Evolutionary conservation across 768 basidiomycete genomes (phyloP).

Genomic region (Trametes cubensis): DNA sequence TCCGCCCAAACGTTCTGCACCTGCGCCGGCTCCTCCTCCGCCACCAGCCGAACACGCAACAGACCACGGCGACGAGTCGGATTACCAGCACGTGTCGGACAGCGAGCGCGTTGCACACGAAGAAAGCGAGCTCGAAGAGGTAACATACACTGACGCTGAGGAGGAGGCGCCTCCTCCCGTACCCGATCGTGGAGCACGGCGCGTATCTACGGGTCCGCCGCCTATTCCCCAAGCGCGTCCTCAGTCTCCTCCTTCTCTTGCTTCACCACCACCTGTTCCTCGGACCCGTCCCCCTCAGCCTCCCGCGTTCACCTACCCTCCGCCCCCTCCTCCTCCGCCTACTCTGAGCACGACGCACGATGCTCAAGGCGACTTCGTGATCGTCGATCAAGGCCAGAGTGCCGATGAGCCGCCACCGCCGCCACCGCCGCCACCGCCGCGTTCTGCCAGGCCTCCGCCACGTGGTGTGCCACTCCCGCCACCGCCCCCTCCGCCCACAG

Average conservation of each 20-base stretch:
- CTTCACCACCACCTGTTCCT: slow-evolving; percentile 32
- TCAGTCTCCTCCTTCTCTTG: slow-evolving; percentile 25
- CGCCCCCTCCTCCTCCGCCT: slow-evolving; percentile 29
- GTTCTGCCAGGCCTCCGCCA: slow-evolving; percentile 34
- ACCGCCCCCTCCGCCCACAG: slow-evolving; percentile 42
- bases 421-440: slow-evolving; percentile 51
- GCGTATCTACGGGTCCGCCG: slow-evolving; percentile 27
- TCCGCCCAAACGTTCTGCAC: slow-evolving; percentile 25
- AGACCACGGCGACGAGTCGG: slow-evolving; percentile 49
- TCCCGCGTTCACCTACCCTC: slow-evolving; percentile 23
- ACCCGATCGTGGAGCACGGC: slow-evolving; percentile 48
- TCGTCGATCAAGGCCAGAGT: slow-evolving; percentile 34
- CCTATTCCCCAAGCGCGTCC: slow-evolving; percentile 22
- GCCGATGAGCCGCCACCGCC: slow-evolving; percentile 46
- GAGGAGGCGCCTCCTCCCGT: slow-evolving; percentile 55
- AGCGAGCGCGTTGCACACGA: slow-evolving; percentile 68
- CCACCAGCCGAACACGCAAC: slow-evolving; percentile 27
- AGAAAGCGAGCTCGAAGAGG: slow-evolving; percentile 74
- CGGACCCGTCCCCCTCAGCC: slow-evolving; percentile 18
- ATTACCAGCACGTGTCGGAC: slow-evolving; percentile 47
- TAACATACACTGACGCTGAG: slow-evolving; percentile 51
- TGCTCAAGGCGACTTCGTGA: slow-evolving; percentile 36
- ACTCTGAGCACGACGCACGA: slow-evolving; percentile 28
- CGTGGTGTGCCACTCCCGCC: slow-evolving; percentile 43
- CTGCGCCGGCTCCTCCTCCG: slow-evolving; percentile 24